Evolutionary conservation across 345 rosid species (phyloP), one percentile per base, ranked within the genome.

Genomic region (Clausena lansium): DNA sequence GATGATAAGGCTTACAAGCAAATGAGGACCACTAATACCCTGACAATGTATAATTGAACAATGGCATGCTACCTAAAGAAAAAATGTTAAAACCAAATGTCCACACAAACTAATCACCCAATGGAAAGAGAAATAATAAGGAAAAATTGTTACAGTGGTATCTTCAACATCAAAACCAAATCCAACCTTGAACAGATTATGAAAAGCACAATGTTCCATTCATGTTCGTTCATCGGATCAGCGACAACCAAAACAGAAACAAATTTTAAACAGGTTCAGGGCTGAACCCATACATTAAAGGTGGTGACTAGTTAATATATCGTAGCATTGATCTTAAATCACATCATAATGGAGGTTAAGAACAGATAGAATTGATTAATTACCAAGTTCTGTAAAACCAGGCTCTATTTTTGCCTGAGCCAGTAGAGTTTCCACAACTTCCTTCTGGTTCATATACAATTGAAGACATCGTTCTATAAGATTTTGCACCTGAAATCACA

Each of bases 321-420:
- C 55, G 35, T 67, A 55, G 57, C 27, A 9, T 77, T 5, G 38
- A 58, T 20, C 38, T 15, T 52, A 19, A 67, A 61, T 36, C 50
- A 27, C 74, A 57, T 33, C 39, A 57, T 14, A 22, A 39, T 39
- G 24, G 70, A 63, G 38, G 35, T 76, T 47, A 55, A 22, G 28
- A 60, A 41, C 22, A 79, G 38, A 74, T 69, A 39, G 59, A 58
- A 72, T 35, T 22, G n/a, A 52, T n/a, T n/a, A 9, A 30, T 69
- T 91, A 97, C 99, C 99, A 64, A 94, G 90, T 75, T 93, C 92
- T 45, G 99, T 97, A 84, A 97, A 97, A 14, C 96, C 97, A 80
- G 98, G 99, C 82, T 97, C 98, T 84, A 97, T 93, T 85, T 91
- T 91, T 74, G 98, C 98, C 69, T 92, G 94, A 73, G 79, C 89